A percentile compares a stretch with the other conserved stretches of the same genome.
phyloP scores from a whole-genome alignment of 441 rosid species.

The Arabidopsis lyrata region DNA sequence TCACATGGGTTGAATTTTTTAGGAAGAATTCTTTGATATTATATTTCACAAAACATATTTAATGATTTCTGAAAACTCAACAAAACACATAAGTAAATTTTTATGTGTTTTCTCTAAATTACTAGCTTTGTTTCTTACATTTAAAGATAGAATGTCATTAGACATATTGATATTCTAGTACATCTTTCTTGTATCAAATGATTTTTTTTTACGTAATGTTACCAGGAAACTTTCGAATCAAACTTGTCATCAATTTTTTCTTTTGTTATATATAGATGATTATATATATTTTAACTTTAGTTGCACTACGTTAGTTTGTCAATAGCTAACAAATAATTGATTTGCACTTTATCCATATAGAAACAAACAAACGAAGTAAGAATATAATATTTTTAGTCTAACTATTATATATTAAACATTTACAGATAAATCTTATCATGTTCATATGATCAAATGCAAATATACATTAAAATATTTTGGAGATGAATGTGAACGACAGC shows the following conservation, averaged over 20 bases:
- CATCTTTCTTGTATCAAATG: not conserved
- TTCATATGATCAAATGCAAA: slow-evolving; percentile 34
- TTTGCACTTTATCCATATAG: not conserved
- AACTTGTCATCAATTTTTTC: not conserved
- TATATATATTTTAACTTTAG: slow-evolving; percentile 4
- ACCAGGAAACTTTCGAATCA: not conserved
- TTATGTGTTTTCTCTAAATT: not conserved
- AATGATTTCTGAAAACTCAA: not conserved
- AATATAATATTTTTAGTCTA: not conserved
- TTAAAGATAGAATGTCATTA: not conserved
- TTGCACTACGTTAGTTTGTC: not conserved
- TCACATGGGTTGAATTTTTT: not conserved
- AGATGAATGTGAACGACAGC: slow-evolving; percentile 47
- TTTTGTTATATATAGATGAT: not conserved
- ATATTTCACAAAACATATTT: not conserved
- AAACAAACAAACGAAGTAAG: not conserved
- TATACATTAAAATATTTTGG: slow-evolving; percentile 10
- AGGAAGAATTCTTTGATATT: not conserved
- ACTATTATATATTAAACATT: not conserved
- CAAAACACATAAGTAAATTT: not conserved
- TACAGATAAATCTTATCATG: slow-evolving; percentile 25
- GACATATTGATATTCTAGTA: not conserved
- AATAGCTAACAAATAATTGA: slow-evolving; percentile 11
- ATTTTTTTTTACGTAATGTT: not conserved
- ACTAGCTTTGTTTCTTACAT: not conserved